These are phyloP conservation scores for Phytopythium boreale DNA, from an alignment of 352 stramenopile genomes.

Conservation along the genomic window DNA sequence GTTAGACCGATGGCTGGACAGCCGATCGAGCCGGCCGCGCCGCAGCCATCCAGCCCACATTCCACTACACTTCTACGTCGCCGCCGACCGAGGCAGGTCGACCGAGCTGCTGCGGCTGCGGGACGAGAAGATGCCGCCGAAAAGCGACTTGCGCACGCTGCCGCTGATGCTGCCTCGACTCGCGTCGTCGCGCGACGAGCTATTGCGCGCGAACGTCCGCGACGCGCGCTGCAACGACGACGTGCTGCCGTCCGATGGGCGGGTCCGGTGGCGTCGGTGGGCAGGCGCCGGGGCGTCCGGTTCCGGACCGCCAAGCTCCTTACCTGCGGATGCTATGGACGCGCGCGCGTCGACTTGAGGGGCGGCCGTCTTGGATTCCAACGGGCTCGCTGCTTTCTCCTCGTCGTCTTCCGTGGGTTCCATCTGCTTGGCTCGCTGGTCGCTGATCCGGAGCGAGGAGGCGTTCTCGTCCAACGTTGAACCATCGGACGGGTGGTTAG, in stretches of 20 bases:
- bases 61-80: conserved; percentile 12
- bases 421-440: neutral
- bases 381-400: conserved; percentile 9
- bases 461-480: neutral
- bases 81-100: conserved; percentile 24
- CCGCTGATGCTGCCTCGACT: neutral
- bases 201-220: conserved; percentile 20
- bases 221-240: conserved; percentile 13
- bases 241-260: conserved; percentile 11
- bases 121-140: conserved; percentile 40
- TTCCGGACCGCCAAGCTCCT: neutral
- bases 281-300: neutral
- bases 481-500: neutral
- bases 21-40: no score
- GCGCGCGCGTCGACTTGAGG: neutral
- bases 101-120: conserved; percentile 31
- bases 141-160: conserved; percentile 29
- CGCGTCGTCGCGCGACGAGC: conserved; percentile 12
- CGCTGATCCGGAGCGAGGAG: neutral
- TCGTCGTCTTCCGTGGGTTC: conserved; percentile 5
- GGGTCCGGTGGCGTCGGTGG: neutral
- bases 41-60: neutral
- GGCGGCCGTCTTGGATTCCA: neutral
- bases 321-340: neutral
- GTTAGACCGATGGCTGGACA: no score